These are phyloP conservation scores for Arachis stenosperma DNA, from an alignment of 306 rosid species.

Conservation along the genomic window DNA sequence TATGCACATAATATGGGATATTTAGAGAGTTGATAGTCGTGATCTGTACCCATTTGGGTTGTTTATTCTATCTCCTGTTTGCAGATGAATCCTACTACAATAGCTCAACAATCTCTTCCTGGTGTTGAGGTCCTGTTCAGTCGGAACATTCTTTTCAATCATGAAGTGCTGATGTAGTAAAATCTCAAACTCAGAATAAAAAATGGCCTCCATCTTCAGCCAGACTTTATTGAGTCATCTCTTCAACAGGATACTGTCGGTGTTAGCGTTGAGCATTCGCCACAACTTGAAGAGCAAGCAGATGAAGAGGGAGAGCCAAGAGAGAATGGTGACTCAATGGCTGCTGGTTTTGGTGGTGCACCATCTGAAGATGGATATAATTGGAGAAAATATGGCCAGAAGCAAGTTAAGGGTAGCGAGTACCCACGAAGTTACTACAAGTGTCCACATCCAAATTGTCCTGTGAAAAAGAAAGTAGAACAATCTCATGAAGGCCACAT, in stretches of 20 bases:
- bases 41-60: no score
- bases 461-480: conserved; percentile 91
- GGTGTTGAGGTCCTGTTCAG: conserved; percentile 59
- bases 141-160: conserved; percentile 66
- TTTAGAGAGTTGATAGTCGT: no score
- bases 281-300: conserved; percentile 68
- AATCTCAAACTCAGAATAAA: conserved; percentile 53
- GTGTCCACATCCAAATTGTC: conserved; percentile 85
- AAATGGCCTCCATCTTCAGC: conserved; percentile 55
- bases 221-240: conserved; percentile 37
- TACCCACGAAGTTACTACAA: conserved; percentile 94
- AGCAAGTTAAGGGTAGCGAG: conserved; percentile 97
- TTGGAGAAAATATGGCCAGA: conserved; percentile 97
- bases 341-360: conserved; percentile 64
- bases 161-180: conserved; percentile 51
- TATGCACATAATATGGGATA: conserved; percentile 16
- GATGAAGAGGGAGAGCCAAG: conserved; percentile 77
- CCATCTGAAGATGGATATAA: conserved; percentile 88
- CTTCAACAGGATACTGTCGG: conserved; percentile 30
- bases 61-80: conserved; percentile 38
- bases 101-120: conserved; percentile 61
- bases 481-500: conserved; percentile 91
- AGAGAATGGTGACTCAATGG: conserved; percentile 65
- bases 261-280: conserved; percentile 53
- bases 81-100: conserved; percentile 56